Evolutionary conservation across 2,329 filamentous ascomycete genomes (phyloP).

Genomic region (Periconia macrospinosa): DNA sequence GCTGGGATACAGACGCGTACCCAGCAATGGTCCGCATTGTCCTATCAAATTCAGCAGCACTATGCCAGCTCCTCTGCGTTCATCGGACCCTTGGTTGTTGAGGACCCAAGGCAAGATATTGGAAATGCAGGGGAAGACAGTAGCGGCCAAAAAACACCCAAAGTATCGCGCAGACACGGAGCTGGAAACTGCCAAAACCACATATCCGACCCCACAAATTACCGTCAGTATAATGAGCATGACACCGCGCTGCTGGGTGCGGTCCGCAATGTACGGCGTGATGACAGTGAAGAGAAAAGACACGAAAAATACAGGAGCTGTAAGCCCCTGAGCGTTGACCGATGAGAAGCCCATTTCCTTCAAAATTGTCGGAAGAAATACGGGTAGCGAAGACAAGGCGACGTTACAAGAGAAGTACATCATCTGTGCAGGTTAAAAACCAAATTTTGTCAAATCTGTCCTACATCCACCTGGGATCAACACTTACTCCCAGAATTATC

Average conservation of each 20-base stretch:
- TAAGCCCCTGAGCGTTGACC: conserved; percentile 70
- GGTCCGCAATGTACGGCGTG: conserved; percentile 68
- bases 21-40: conserved; percentile 47
- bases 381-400: conserved; percentile 57
- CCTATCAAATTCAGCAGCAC: conserved; percentile 70
- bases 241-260: conserved; percentile 63
- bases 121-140: conserved; percentile 68
- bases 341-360: conserved; percentile 66
- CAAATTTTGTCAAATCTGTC: not conserved
- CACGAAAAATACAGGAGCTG: conserved; percentile 70
- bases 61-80: conserved; percentile 66
- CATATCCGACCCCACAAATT: conserved; percentile 64
- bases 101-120: conserved; percentile 72
- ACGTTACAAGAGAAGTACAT: conserved; percentile 44
- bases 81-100: conserved; percentile 70
- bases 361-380: conserved; percentile 49
- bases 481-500: conserved; percentile 37
- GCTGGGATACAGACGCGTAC: conserved; percentile 38
- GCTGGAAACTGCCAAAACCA: conserved; percentile 62
- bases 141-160: conserved; percentile 58
- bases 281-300: conserved; percentile 65
- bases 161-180: conserved; percentile 55
- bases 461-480: not conserved
- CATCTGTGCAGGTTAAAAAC: conserved; percentile 10
- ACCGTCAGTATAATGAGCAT: conserved; percentile 60